Evolutionary conservation across 768 basidiomycete species (phyloP), one percentile per base, ranked within the genome.

Genomic region (Boletus vinaceobasis): DNA sequence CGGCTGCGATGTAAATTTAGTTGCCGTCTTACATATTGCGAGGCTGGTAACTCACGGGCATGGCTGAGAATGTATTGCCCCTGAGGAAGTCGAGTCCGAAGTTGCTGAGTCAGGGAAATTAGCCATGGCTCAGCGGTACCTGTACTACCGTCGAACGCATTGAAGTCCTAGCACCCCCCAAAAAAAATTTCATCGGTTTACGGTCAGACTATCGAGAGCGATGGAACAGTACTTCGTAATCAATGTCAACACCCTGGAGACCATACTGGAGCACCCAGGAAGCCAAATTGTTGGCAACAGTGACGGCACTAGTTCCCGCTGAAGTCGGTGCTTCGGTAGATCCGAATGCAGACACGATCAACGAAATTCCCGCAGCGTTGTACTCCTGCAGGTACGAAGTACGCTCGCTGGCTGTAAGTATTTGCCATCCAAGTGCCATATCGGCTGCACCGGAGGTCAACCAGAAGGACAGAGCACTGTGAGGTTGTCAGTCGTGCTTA

Each of bases 341-440:
- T 11, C 79, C 79, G 58, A 84, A 83, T 10, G 73, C 73, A 48
- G 80, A 80, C 4, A 84, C 83, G 56, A 84, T 75, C 26, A 85
- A 62, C 47, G 77, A 77, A 61, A 83, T 82, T n/a, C 81, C 82
- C 7, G 81, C 81, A 5, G 76, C 74, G 13, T 71, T 71, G 61
- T 84, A 84, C 52, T 78, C 72, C 2, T 75, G 60, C 54, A 81
- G 72, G 60, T 80, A 73, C 6, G 71, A 36, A n/a, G 74, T 61
- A 27, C 81, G 75, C 32, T 77, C 60, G 15, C 56, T 55, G 7
- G 67, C 63, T 3, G 73, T 65, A 3, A 81, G 65, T 23, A 61
- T 55, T 23, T 71, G 63, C 79, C 79, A 81, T 60, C 71, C 71
- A 33, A 65, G 61, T 7, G 77, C 79, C 69, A 79, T 69, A 60